Conservation (phyloP, 305 asterid genomes). For the Fraxinus xanthoxyloides region DNA sequence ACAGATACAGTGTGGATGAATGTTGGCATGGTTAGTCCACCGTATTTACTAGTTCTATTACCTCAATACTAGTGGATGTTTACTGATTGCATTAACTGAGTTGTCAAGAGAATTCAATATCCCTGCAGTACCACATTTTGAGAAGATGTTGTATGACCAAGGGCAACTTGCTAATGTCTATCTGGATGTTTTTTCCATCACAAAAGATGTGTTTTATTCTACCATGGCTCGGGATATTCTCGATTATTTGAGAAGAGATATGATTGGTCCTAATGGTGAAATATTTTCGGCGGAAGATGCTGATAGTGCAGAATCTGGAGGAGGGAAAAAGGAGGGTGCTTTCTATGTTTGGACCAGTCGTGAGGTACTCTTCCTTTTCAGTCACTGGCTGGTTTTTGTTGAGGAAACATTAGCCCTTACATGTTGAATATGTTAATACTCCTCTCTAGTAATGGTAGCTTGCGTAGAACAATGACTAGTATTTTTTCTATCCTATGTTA, state of each 20-base stretch:
- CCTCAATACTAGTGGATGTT: background rate
- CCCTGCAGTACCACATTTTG: slow-evolving; percentile 90
- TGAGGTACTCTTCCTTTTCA: slow-evolving; percentile 49
- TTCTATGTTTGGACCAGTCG: slow-evolving; percentile 78
- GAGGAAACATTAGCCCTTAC: background rate
- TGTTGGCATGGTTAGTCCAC: slow-evolving; percentile 88
- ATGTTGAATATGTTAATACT: background rate
- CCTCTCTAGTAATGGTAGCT: background rate
- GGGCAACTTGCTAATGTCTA: slow-evolving; percentile 85
- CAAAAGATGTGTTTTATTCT: slow-evolving; percentile 65
- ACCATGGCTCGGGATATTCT: slow-evolving; percentile 66
- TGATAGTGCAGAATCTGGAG: slow-evolving; percentile 88
- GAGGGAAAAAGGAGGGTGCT: slow-evolving; percentile 84
- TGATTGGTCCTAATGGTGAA: slow-evolving; percentile 85
- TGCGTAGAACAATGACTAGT: background rate
- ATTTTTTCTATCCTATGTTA: background rate
- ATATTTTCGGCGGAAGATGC: slow-evolving; percentile 98
- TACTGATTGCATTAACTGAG: background rate
- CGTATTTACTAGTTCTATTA: background rate
- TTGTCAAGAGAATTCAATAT: background rate
- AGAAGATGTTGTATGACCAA: slow-evolving; percentile 96
- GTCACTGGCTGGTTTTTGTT: background rate
- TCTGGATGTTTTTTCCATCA: slow-evolving; percentile 68
- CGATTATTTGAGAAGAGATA: slow-evolving; percentile 88
- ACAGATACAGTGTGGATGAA: slow-evolving; percentile 95